Conservation (phyloP, 2,329 filamentous ascomycete genomes). For the Colletotrichum navitas region DNA sequence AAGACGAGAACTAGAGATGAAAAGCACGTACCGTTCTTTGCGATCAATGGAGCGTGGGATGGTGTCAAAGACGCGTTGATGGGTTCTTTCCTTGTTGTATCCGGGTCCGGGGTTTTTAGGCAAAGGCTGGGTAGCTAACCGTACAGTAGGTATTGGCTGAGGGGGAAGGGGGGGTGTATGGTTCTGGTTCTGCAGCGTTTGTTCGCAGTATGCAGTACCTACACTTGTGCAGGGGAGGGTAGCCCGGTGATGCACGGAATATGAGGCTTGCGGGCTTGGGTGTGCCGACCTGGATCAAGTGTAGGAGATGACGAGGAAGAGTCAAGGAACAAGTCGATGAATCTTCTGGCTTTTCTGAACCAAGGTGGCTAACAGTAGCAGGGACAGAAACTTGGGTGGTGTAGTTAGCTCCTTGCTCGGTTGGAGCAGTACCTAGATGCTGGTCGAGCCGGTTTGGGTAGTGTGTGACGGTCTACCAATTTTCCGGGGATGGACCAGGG, state of each 20-base stretch:
- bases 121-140: constrained; percentile 28
- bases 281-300: constrained; percentile 21
- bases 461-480: constrained; percentile 36
- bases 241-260: constrained; percentile 31
- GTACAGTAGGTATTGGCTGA: background rate
- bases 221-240: constrained; percentile 28
- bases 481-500: constrained; percentile 41
- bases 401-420: constrained; percentile 13
- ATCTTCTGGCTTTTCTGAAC: constrained; percentile 27
- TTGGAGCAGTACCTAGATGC: constrained; percentile 24
- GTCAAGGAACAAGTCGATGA: constrained; percentile 22
- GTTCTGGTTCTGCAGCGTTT: constrained; percentile 34
- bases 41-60: background rate
- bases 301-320: background rate
- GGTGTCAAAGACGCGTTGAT: constrained; percentile 27
- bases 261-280: constrained; percentile 30
- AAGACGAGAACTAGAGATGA: constrained; percentile 29
- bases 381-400: constrained; percentile 9
- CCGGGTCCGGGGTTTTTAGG: background rate
- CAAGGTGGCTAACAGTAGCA: constrained; percentile 20
- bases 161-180: background rate
- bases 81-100: background rate
- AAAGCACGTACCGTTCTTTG: constrained; percentile 31
- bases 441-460: constrained; percentile 31
- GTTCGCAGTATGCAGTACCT: background rate